phyloP scores from a whole-genome alignment of 2,329 filamentous ascomycete species.

The Amylocarpus encephaloides region DNA sequence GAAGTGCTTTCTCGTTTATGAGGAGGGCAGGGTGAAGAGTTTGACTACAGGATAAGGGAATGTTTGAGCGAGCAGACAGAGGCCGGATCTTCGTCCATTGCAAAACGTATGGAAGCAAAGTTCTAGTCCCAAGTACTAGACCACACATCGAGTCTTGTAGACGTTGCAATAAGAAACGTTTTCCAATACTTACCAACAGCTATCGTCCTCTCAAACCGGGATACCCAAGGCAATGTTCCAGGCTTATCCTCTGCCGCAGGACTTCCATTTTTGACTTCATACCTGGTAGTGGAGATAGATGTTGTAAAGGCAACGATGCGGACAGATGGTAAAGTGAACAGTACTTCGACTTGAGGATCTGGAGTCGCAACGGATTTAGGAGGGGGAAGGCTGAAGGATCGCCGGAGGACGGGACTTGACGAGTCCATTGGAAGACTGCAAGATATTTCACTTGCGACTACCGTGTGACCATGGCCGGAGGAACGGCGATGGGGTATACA shows the following conservation, averaged over 20 bases:
- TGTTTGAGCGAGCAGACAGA: too few species aligned
- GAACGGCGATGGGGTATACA: background rate
- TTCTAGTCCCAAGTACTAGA: too few species aligned
- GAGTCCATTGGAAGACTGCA: conserved; percentile 24
- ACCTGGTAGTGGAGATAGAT: conserved; percentile 10
- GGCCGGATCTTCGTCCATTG: too few species aligned
- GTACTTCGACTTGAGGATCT: conserved; percentile 29
- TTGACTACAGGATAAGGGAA: too few species aligned
- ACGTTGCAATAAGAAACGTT: background rate
- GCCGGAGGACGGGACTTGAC: conserved; percentile 14
- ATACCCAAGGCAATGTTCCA: conserved; percentile 65
- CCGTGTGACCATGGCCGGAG: conserved; percentile 18
- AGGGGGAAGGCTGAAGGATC: conserved; percentile 23
- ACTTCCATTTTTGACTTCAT: conserved; percentile 25
- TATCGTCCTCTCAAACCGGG: conserved; percentile 72
- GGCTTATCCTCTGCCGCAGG: conserved; percentile 41
- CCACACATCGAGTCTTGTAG: background rate
- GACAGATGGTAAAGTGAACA: conserved; percentile 29
- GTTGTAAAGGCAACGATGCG: conserved; percentile 49
- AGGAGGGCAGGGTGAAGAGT: too few species aligned
- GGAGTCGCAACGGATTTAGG: conserved; percentile 15
- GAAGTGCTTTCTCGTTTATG: too few species aligned
- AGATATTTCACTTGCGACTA: conserved; percentile 11
- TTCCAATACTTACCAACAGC: conserved; percentile 55
- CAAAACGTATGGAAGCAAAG: too few species aligned